phyloP scores from a whole-genome alignment of 441 rosid genomes.

The Adansonia rubrostipa region DNA sequence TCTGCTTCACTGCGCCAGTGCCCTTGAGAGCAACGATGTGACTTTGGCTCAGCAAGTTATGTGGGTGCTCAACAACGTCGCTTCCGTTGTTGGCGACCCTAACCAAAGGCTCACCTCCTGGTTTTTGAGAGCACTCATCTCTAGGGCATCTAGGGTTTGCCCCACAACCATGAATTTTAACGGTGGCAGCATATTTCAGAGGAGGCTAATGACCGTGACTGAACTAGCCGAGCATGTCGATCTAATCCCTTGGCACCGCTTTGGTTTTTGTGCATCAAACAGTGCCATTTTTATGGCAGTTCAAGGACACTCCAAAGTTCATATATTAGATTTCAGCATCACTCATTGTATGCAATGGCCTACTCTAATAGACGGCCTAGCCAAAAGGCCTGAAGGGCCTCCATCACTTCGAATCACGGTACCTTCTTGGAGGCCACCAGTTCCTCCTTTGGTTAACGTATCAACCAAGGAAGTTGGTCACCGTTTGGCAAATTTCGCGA shows the following conservation, averaged over 20 bases:
- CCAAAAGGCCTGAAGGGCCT: slow-evolving; percentile 63
- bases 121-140: slow-evolving; percentile 63
- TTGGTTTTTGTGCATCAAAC: slow-evolving; percentile 67
- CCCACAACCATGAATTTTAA: slow-evolving; percentile 49
- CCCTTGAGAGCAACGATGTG: slow-evolving; percentile 61
- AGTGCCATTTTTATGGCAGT: slow-evolving; percentile 53
- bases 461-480: slow-evolving; percentile 55
- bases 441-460: slow-evolving; percentile 61
- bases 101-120: slow-evolving; percentile 66
- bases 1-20: slow-evolving; percentile 69
- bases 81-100: slow-evolving; percentile 62
- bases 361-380: slow-evolving; percentile 67
- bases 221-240: slow-evolving; percentile 74
- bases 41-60: slow-evolving; percentile 77
- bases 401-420: slow-evolving; percentile 63
- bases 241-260: slow-evolving; percentile 74
- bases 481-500: slow-evolving; percentile 61
- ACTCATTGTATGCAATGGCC: slow-evolving; percentile 80
- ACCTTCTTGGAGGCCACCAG: slow-evolving; percentile 51
- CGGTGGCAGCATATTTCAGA: slow-evolving; percentile 38
- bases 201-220: slow-evolving; percentile 57
- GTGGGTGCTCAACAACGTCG: slow-evolving; percentile 83
- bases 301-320: slow-evolving; percentile 53
- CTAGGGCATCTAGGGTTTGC: slow-evolving; percentile 59
- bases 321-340: slow-evolving; percentile 65